Evolutionary conservation across 108 stramenopile genomes (phyloP).

Genomic region (Conticribra weissflogii): DNA sequence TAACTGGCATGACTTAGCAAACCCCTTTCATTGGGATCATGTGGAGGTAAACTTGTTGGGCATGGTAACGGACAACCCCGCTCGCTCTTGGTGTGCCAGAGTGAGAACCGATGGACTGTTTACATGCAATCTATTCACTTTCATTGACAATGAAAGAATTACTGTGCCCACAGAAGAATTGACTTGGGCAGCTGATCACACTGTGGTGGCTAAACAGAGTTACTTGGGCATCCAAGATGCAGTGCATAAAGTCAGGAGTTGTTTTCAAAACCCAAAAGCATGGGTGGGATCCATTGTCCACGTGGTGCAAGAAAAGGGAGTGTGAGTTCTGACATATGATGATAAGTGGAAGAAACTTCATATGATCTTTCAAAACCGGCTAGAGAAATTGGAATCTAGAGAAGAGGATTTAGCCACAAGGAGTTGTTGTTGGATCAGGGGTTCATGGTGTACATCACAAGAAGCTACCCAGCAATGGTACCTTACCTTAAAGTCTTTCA

Average conservation of each 20-base stretch:
- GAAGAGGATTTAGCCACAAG: constrained; percentile 16
- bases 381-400: background rate
- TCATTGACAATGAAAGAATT: constrained; percentile 49
- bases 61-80: constrained; percentile 20
- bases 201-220: constrained; percentile 6
- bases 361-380: constrained; percentile 3
- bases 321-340: constrained; percentile 20
- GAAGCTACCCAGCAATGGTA: constrained; percentile 32
- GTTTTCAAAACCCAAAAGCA: constrained; percentile 38
- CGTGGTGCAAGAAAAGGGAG: background rate
- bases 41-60: constrained; percentile 52
- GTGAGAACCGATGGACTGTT: constrained; percentile 34
- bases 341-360: constrained; percentile 46
- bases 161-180: constrained; percentile 7
- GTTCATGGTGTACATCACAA: constrained; percentile 51
- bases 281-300: constrained; percentile 49
- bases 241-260: constrained; percentile 28
- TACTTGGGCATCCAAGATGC: constrained; percentile 67
- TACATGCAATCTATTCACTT: constrained; percentile 44
- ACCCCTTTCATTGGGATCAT: constrained; percentile 45
- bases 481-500: constrained; percentile 61
- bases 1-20: constrained; percentile 23
- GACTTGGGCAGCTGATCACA: constrained; percentile 1
- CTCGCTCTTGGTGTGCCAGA: constrained; percentile 39
- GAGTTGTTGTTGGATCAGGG: constrained; percentile 31